A percentile compares a stretch with the other conserved stretches of the same genome.
phyloP scores from a whole-genome alignment of 2,329 filamentous ascomycete species.

The Leptographium radiaticola region DNA sequence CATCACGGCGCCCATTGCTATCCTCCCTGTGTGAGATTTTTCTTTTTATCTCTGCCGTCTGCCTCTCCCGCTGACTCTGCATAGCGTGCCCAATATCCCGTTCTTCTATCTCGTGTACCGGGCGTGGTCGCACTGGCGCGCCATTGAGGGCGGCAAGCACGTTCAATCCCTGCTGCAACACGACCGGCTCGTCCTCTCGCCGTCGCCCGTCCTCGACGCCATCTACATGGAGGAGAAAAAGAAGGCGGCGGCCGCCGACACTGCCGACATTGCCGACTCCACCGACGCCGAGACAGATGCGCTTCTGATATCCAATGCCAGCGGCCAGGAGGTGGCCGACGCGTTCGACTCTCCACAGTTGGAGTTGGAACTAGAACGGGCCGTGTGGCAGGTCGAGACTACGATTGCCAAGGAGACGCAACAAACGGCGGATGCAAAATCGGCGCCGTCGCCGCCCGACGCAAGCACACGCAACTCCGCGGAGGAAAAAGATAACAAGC shows the following conservation, averaged over 20 bases:
- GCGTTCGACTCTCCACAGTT: conserved; percentile 56
- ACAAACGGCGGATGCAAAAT: background rate
- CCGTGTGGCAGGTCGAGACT: conserved; percentile 58
- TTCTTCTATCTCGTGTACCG: conserved; percentile 94
- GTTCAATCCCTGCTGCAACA: conserved; percentile 69
- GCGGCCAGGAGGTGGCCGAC: conserved; percentile 22
- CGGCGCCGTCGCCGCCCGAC: background rate
- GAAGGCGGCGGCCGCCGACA: background rate
- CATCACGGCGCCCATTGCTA: conserved; percentile 65
- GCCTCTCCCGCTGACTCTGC: background rate
- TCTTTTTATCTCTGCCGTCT: background rate
- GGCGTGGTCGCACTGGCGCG: conserved; percentile 85
- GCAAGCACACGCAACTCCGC: too few relatives aligned
- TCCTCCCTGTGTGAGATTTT: conserved; percentile 65
- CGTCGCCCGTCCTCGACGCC: conserved; percentile 58
- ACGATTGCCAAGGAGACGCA: conserved; percentile 25
- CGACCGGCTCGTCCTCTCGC: conserved; percentile 51
- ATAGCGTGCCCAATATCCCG: conserved; percentile 77
- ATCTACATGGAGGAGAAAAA: conserved; percentile 41
- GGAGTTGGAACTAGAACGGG: conserved; percentile 59
- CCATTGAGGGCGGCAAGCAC: conserved; percentile 72
- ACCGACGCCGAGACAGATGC: conserved; percentile 13
- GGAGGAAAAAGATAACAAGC: too few relatives aligned
- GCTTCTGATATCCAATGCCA: conserved; percentile 24
- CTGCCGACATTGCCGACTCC: conserved; percentile 5